phyloP scores from a whole-genome alignment of 179 eudicot species.

The Vitellaria paradoxa region DNA sequence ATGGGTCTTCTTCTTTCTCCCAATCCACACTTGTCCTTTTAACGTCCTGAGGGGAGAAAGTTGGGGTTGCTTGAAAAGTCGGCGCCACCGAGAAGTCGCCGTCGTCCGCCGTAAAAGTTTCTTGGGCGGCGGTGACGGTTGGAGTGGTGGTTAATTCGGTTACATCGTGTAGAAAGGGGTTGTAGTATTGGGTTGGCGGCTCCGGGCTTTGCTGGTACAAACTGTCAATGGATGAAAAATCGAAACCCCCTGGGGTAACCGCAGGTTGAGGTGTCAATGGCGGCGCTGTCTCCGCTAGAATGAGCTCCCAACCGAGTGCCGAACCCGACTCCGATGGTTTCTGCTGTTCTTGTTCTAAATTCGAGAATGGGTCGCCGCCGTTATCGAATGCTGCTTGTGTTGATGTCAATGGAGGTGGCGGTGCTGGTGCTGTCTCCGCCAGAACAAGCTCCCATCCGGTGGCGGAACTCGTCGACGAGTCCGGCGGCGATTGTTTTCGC shows the following conservation, averaged over 20 bases:
- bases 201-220: constrained; percentile 13
- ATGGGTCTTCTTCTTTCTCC: constrained; percentile 41
- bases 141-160: constrained; percentile 15
- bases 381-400: neutral
- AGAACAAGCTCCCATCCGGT: constrained; percentile 29
- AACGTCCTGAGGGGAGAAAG: constrained; percentile 40
- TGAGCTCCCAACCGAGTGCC: constrained; percentile 60
- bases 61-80: constrained; percentile 46
- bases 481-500: neutral
- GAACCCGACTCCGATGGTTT: constrained; percentile 15
- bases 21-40: constrained; percentile 7
- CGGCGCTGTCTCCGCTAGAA: constrained; percentile 36
- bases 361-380: constrained; percentile 14
- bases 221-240: neutral
- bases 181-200: constrained; percentile 33
- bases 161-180: constrained; percentile 61
- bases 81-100: constrained; percentile 27
- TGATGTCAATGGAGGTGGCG: neutral
- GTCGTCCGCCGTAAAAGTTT: constrained; percentile 3
- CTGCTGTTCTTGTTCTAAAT: constrained; percentile 12
- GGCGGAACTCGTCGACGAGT: neutral
- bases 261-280: constrained; percentile 13
- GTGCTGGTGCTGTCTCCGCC: constrained; percentile 11
- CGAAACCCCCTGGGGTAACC: neutral
- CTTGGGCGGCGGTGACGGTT: neutral